phyloP scores from a whole-genome alignment of 345 rosid species.

The Salix viminalis region DNA sequence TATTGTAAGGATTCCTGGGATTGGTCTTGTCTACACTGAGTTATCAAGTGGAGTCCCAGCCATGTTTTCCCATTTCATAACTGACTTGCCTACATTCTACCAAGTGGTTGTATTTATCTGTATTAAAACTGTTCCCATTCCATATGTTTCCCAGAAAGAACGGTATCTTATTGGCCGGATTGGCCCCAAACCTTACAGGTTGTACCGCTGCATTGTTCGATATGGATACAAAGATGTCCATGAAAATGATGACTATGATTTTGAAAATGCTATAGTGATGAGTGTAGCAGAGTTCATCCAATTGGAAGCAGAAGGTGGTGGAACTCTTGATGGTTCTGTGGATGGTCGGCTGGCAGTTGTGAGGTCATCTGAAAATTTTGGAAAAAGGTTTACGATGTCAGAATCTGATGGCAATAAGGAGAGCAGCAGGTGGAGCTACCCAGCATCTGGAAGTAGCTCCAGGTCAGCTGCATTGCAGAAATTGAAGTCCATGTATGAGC shows the following conservation, averaged over 20 bases:
- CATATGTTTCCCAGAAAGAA: constrained; percentile 72
- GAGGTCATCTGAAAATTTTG: constrained; percentile 67
- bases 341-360: constrained; percentile 82
- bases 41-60: constrained; percentile 76
- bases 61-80: constrained; percentile 73
- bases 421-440: constrained; percentile 38
- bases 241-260: constrained; percentile 51
- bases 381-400: constrained; percentile 57
- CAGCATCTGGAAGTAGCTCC: constrained; percentile 44
- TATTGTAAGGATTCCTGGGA: constrained; percentile 81
- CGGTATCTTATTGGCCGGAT: constrained; percentile 82
- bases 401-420: constrained; percentile 36
- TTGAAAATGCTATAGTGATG: constrained; percentile 79
- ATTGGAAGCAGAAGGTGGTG: constrained; percentile 72
- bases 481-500: constrained; percentile 56
- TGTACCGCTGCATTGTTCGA: constrained; percentile 87
- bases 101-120: constrained; percentile 85
- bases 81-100: constrained; percentile 85
- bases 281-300: constrained; percentile 92
- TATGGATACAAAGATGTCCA: constrained; percentile 83
- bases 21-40: constrained; percentile 82
- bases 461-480: constrained; percentile 54
- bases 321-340: constrained; percentile 43
- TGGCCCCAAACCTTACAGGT: constrained; percentile 83
- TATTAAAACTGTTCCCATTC: constrained; percentile 76